A percentile compares a stretch with the other conserved stretches of the same genome.
phyloP scores from a whole-genome alignment of 257 asterid species.

The Lavandula angustifolia region DNA sequence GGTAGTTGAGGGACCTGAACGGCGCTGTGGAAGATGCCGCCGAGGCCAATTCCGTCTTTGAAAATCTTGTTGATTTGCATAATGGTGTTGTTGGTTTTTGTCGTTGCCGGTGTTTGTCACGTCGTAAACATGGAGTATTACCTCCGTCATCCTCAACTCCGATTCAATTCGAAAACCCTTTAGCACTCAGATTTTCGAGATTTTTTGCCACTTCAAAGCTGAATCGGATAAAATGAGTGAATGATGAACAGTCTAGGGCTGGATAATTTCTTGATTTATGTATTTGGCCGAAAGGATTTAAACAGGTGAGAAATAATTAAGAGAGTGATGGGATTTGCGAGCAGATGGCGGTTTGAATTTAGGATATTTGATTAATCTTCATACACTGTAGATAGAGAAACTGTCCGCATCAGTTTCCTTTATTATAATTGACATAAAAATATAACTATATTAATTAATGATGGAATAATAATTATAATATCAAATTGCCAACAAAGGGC shows the following conservation, averaged over 20 bases:
- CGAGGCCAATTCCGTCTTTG: constrained; percentile 94
- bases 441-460: too few relatives aligned
- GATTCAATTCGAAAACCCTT: constrained; percentile 34
- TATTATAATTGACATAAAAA: not conserved
- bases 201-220: not conserved
- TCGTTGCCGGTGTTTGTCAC: constrained; percentile 87
- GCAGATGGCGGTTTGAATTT: constrained; percentile 22
- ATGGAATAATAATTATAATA: too few relatives aligned
- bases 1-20: constrained; percentile 56
- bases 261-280: not conserved
- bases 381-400: constrained; percentile 20
- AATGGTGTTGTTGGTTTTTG: constrained; percentile 79
- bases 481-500: too few relatives aligned
- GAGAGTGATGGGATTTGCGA: constrained; percentile 23
- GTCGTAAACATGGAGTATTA: constrained; percentile 65
- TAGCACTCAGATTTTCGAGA: constrained; percentile 11
- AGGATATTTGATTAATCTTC: constrained; percentile 14
- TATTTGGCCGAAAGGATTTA: constrained; percentile 18
- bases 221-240: constrained; percentile 23
- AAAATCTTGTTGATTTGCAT: constrained; percentile 89
- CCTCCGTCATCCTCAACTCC: constrained; percentile 42
- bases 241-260: not conserved
- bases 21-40: constrained; percentile 97
- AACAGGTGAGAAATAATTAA: constrained; percentile 27
- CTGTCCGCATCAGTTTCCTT: not conserved